phyloP scores from a whole-genome alignment of 2,329 filamentous ascomycete genomes.

The Fusarium sororula region DNA sequence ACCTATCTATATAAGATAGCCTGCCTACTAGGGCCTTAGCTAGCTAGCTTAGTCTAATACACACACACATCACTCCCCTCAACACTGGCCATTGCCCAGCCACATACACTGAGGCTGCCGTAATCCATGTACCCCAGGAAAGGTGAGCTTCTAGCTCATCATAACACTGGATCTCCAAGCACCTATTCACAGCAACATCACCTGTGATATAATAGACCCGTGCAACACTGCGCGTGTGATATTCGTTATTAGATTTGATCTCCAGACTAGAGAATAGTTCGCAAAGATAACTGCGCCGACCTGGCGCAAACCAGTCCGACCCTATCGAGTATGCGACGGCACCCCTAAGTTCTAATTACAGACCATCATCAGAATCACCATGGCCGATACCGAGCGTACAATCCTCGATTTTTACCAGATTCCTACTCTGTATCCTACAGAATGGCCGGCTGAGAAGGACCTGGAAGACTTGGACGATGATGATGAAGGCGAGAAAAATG shows the following conservation, averaged over 20 bases:
- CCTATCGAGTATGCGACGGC: constrained; percentile 28
- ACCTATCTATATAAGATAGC: too few relatives aligned
- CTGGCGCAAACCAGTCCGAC: constrained; percentile 1
- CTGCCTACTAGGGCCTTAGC: too few relatives aligned
- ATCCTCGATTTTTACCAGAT: constrained; percentile 93
- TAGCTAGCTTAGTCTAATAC: too few relatives aligned
- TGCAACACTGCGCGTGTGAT: background rate
- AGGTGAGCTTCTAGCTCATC: constrained; percentile 12
- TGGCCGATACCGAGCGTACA: constrained; percentile 78
- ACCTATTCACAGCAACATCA: background rate
- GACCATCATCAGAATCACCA: constrained; percentile 43
- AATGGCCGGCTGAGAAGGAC: constrained; percentile 87
- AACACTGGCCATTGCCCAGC: background rate
- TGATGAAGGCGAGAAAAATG: constrained; percentile 61
- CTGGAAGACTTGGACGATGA: constrained; percentile 71
- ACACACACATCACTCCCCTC: too few relatives aligned
- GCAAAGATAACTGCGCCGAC: background rate
- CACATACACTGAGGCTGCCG: background rate
- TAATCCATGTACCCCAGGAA: background rate
- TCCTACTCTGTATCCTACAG: constrained; percentile 76
- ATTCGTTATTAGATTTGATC: background rate
- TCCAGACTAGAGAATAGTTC: background rate
- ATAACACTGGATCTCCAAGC: constrained; percentile 10
- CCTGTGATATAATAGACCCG: background rate
- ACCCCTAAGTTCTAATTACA: constrained; percentile 25